Evolutionary conservation across 2,329 filamentous ascomycete species (phyloP).

Genomic region (Diplodia sapinea): DNA sequence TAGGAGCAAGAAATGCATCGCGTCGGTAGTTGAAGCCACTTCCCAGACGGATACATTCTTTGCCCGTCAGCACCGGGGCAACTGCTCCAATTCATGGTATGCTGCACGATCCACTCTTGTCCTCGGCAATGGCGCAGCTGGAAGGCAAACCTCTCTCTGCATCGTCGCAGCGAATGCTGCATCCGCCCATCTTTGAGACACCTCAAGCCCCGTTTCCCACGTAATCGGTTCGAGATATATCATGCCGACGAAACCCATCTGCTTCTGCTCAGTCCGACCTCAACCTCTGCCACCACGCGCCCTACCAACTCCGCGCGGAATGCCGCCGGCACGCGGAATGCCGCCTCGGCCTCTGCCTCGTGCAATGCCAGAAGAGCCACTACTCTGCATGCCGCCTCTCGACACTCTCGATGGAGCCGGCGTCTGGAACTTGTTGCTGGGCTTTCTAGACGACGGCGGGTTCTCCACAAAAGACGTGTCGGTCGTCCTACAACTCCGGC

Average conservation of each 20-base stretch:
- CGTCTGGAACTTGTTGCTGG: constrained; percentile 51
- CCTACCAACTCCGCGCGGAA: constrained; percentile 42
- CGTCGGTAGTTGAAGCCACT: neutral
- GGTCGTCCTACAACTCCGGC: constrained; percentile 71
- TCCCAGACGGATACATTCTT: neutral
- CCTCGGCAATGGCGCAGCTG: neutral
- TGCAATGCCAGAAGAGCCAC: neutral
- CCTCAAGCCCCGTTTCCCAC: neutral
- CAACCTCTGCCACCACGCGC: constrained; percentile 39
- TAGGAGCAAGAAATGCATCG: neutral
- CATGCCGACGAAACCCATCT: neutral
- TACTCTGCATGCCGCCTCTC: constrained; percentile 26
- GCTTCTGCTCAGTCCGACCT: neutral
- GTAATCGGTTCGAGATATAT: neutral
- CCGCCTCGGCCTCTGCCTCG: constrained; percentile 20
- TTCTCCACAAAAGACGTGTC: constrained; percentile 92
- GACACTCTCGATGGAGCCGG: constrained; percentile 35
- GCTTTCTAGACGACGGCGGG: constrained; percentile 64
- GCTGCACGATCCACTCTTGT: neutral
- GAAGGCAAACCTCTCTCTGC: neutral
- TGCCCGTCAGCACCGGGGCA: neutral
- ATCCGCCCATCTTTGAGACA: neutral
- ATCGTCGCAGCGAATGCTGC: neutral
- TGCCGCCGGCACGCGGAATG: constrained; percentile 10
- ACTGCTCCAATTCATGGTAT: neutral